Conservation (phyloP, 441 rosid genomes). For the Euphorbia celastroides region DNA sequence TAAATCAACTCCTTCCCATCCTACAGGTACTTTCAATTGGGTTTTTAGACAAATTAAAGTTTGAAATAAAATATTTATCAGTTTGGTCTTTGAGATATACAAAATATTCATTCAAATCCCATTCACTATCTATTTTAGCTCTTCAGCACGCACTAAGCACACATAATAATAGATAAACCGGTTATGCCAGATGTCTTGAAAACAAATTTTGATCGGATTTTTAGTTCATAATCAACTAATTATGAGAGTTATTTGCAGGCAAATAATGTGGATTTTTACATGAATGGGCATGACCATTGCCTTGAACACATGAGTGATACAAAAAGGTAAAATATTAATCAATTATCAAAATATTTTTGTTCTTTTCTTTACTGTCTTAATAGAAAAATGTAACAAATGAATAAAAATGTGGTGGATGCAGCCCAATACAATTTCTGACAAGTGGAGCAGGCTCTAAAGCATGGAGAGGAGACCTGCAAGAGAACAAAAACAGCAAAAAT, state of each 20-base stretch:
- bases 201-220: no score
- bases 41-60: no score
- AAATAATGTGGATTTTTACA: conserved; percentile 49
- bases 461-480: conserved; percentile 32
- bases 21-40: conserved; percentile 29
- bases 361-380: no score
- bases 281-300: conserved; percentile 71
- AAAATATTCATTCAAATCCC: no score
- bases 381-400: no score
- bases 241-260: conserved; percentile 24
- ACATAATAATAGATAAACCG: no score
- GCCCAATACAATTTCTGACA: conserved; percentile 29
- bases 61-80: no score
- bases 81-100: no score
- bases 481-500: conserved; percentile 14
- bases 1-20: conserved; percentile 51
- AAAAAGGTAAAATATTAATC: conserved; percentile 28
- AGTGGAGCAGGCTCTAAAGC: conserved; percentile 45
- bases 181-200: no score
- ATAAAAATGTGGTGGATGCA: conserved; percentile 13
- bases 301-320: conserved; percentile 53
- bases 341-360: no score
- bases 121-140: no score
- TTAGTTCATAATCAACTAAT: background rate
- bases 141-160: no score